These are phyloP conservation scores for Buddleja alternifolia DNA, from an alignment of 257 asterid genomes.

Conservation along the genomic window DNA sequence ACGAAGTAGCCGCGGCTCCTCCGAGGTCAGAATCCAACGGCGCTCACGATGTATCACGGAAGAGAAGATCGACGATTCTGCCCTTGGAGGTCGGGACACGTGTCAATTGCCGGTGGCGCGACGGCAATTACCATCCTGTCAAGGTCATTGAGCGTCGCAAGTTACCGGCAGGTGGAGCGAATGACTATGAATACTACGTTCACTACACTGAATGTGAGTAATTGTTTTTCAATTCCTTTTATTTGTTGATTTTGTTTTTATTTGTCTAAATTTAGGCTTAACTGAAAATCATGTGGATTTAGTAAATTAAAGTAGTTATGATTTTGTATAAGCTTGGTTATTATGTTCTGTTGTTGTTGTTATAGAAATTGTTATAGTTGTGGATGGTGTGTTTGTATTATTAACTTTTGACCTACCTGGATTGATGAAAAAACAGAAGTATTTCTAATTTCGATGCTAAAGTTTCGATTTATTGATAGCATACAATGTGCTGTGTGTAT, in stretches of 20 bases:
- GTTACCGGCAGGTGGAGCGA: conserved; percentile 51
- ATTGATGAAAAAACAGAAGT: background rate
- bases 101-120: conserved; percentile 95
- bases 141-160: conserved; percentile 95
- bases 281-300: background rate
- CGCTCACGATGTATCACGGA: conserved; percentile 53
- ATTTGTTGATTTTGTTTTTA: background rate
- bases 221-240: background rate
- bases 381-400: no score
- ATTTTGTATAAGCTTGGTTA: background rate
- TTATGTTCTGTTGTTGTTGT: background rate
- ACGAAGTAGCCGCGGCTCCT: conserved; percentile 34
- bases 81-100: conserved; percentile 96
- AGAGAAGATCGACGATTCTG: conserved; percentile 55
- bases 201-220: conserved; percentile 94
- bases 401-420: background rate
- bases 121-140: conserved; percentile 85
- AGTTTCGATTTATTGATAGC: conserved; percentile 2
- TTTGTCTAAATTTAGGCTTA: conserved; percentile 24
- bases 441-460: background rate
- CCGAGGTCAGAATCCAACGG: conserved; percentile 45
- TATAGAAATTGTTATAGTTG: background rate
- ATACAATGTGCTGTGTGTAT: background rate
- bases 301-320: background rate
- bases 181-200: conserved; percentile 90